Base-by-base conservation (phyloP, 2,329 filamentous ascomycete species). In the Ophiostoma angusticollis region DNA sequence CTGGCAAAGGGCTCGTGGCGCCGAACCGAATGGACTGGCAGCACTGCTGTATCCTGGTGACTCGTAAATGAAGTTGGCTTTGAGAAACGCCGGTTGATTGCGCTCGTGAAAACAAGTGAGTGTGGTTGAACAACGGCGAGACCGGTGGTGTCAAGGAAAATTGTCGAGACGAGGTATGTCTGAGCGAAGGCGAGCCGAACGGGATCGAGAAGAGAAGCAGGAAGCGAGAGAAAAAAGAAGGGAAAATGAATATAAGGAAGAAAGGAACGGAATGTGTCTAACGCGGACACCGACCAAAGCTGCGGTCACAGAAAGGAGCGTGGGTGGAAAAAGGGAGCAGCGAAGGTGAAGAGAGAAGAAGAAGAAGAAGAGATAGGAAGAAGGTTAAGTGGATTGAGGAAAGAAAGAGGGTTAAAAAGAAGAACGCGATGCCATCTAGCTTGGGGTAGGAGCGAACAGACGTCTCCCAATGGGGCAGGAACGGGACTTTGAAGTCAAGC, bases 91-190 rank as follows among this genome's bases (percentile, higher is more conserved):
- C n/a, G n/a, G n/a, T n/a, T n/a, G n/a, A n/a, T n/a, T n/a, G n/a
- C n/a, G n/a, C n/a, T n/a, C n/a, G n/a, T n/a, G n/a, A n/a, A n/a
- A n/a, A n/a, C n/a, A n/a, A n/a, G n/a, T n/a, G n/a, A n/a, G n/a
- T n/a, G n/a, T n/a, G n/a, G 23, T 28, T 16, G 14, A 35, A 35
- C 33, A 35, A 19, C 33, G 33, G 33, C 33, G 33, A 28, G 23
- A 35, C 33, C 23, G 22, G 33, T 35, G 17, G 18, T 23, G 23
- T 17, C 16, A 24, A 34, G 8, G 9, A 24, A 11, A 12, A 24
- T n/a, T n/a, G n/a, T n/a, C n/a, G n/a, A n/a, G n/a, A n/a, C n/a
- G n/a, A n/a, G n/a, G n/a, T n/a, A n/a, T n/a, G n/a, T n/a, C n/a
- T n/a, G n/a, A n/a, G n/a, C n/a, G n/a, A n/a, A n/a, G n/a, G n/a